Conservation (phyloP, 257 asterid species). For the Penstemon barbatus region DNA sequence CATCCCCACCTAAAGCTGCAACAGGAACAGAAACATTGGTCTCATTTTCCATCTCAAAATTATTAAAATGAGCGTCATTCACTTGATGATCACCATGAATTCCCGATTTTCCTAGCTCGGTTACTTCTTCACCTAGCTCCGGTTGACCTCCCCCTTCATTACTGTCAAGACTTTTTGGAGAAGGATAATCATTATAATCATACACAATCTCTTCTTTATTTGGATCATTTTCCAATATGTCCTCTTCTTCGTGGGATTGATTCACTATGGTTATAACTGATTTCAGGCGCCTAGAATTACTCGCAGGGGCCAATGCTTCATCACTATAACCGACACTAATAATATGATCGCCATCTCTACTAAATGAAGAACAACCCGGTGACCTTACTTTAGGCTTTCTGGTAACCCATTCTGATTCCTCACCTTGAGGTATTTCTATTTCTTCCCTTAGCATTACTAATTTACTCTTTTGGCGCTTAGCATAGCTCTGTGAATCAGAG, state of each 20-base stretch:
- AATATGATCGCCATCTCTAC: slow-evolving; percentile 36
- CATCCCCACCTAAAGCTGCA: slow-evolving; percentile 43
- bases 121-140: slow-evolving; percentile 32
- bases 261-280: slow-evolving; percentile 62
- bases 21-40: slow-evolving; percentile 25
- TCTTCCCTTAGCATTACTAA: neutral
- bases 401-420: slow-evolving; percentile 27
- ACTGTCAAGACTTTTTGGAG: slow-evolving; percentile 56
- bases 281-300: slow-evolving; percentile 60
- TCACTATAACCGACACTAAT: slow-evolving; percentile 33
- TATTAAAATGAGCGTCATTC: slow-evolving; percentile 18
- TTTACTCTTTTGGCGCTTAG: slow-evolving; percentile 29
- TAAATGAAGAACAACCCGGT: slow-evolving; percentile 39
- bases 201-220: slow-evolving; percentile 59
- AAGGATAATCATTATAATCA: slow-evolving; percentile 62
- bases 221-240: slow-evolving; percentile 43
- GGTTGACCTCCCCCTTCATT: slow-evolving; percentile 43
- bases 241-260: slow-evolving; percentile 40
- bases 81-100: slow-evolving; percentile 29
- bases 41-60: slow-evolving; percentile 31
- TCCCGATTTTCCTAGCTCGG: slow-evolving; percentile 26
- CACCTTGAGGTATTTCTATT: slow-evolving; percentile 30
- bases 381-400: slow-evolving; percentile 40
- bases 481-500: slow-evolving; percentile 59
- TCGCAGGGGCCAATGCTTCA: slow-evolving; percentile 35